Base-by-base conservation (phyloP, 2,329 filamentous ascomycete species). In the Cladosporium sp. region DNA sequence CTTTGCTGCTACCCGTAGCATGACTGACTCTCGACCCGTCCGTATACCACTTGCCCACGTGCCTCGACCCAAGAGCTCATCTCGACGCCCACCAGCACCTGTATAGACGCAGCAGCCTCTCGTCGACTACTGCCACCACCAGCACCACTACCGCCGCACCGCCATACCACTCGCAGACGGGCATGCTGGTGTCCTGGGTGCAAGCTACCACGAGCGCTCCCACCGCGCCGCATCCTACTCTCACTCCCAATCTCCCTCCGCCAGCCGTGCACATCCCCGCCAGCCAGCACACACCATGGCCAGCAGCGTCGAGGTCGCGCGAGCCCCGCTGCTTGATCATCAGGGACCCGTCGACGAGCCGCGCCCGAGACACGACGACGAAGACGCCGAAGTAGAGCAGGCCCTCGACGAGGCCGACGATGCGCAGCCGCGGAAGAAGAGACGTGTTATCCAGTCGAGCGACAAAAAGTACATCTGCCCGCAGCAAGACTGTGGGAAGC, bases 401-500 rank as follows among this genome's bases (percentile, higher is more conserved):
- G 55, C 10, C 30, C 32, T 58, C 55, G 72, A 74, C 64, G 70
- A 73, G 12, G 15, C 68, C 41, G 57, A 51, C 47, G 71, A 72
- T 30, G 34, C 61, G 32, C 73, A 72, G 52, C 71, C 72, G 58
- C 72, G 72, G 68, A 77, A 76, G 72, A 77, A 75, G 71, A 70
- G 74, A 62, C 69, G 73, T 54, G 64, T 75, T 21, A 36, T 52
- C 69, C 76, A 76, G 70, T 70, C 70, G 36, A 67, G 65, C 62
- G 91, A 93, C 77, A 93, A 93, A 80, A 87, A 84, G 85, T 82
- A 79, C 66, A 73, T 79, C 74, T 99, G 95, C 76, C 89, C 90
- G 5, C 88, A 92, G 67, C 89, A 92, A 70, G 92, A 90, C 47
- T 99, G 95, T 74, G 93, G 92, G 49, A 99, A 97, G 83, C 96